Evolutionary conservation across 2,329 filamentous ascomycete species (phyloP).

Genomic region (Fusarium goolgardi): DNA sequence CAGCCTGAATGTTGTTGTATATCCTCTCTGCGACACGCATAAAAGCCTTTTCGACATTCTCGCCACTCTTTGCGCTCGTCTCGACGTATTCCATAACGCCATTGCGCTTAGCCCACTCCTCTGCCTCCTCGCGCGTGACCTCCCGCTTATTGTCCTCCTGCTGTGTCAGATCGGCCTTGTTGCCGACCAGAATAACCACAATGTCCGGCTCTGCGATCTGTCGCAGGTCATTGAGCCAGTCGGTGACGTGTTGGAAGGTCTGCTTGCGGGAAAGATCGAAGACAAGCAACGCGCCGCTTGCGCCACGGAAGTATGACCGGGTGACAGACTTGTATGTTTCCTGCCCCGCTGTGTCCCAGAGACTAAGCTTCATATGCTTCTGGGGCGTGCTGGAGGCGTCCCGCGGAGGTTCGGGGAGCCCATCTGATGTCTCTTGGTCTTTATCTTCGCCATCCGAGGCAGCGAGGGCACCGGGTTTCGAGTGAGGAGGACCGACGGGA

Average conservation of each 20-base stretch:
- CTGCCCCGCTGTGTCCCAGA: conserved; percentile 97
- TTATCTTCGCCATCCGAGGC: conserved; percentile 33
- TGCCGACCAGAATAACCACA: conserved; percentile 92
- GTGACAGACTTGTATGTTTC: conserved; percentile 98
- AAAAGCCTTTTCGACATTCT: conserved; percentile 93
- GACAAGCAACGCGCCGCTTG: conserved; percentile 79
- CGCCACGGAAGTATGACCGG: conserved; percentile 89
- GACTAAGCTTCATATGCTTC: conserved; percentile 89
- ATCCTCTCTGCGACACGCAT: conserved; percentile 94
- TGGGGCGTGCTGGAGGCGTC: conserved; percentile 58
- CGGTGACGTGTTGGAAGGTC: conserved; percentile 88
- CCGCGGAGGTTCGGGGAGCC: conserved; percentile 66
- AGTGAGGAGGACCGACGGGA: conserved; percentile 84
- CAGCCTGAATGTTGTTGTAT: conserved; percentile 95
- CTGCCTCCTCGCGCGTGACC: conserved; percentile 84
- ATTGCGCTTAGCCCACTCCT: conserved; percentile 88
- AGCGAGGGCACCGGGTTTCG: conserved; percentile 55
- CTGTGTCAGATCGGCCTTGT: conserved; percentile 86
- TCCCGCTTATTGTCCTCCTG: conserved; percentile 73
- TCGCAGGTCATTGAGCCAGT: conserved; percentile 93
- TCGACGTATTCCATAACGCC: conserved; percentile 94
- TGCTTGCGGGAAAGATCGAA: conserved; percentile 90
- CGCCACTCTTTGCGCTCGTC: conserved; percentile 94
- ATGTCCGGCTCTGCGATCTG: conserved; percentile 97
- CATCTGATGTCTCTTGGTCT: conserved; percentile 46